phyloP scores from a whole-genome alignment of 2,329 filamentous ascomycete genomes.

The Onygenales sp. region DNA sequence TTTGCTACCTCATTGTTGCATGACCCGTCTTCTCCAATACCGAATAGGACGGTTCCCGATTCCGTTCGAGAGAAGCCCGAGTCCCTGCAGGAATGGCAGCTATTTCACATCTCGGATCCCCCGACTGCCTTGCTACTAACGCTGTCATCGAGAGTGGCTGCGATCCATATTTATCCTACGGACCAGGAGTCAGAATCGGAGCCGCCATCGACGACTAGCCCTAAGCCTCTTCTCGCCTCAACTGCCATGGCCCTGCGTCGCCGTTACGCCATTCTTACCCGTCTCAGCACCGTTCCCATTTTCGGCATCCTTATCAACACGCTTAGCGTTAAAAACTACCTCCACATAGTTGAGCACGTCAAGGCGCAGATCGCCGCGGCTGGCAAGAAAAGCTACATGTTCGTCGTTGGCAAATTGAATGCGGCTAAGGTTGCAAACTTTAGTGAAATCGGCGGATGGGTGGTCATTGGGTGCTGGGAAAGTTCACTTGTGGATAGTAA shows the following conservation, averaged over 20 bases:
- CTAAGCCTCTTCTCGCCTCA: conserved; percentile 38
- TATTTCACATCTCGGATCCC: conserved; percentile 80
- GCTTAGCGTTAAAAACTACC: conserved; percentile 81
- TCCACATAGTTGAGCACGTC: conserved; percentile 67
- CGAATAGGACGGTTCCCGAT: conserved; percentile 65
- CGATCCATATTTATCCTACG: conserved; percentile 68
- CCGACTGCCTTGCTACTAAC: conserved; percentile 77
- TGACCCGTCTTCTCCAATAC: conserved; percentile 69
- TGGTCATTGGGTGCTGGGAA: conserved; percentile 97
- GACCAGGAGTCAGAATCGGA: conserved; percentile 18
- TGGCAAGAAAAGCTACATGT: conserved; percentile 91
- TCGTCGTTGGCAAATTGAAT: conserved; percentile 94
- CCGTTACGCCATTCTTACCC: conserved; percentile 78
- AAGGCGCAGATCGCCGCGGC: conserved; percentile 63
- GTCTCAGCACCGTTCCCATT: conserved; percentile 68
- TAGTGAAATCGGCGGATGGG: conserved; percentile 89
- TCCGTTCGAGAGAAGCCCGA: conserved; percentile 37
- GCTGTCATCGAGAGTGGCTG: conserved; percentile 69
- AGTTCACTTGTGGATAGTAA: conserved; percentile 83
- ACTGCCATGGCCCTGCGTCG: conserved; percentile 60
- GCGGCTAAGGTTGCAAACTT: conserved; percentile 96
- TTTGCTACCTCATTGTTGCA: conserved; percentile 64
- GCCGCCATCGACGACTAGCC: conserved; percentile 12
- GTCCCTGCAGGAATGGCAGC: conserved; percentile 54
- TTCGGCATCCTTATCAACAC: conserved; percentile 96